Base-by-base conservation (phyloP, 1,139 yeast species). In the Debaryomyces psychrophilus region DNA sequence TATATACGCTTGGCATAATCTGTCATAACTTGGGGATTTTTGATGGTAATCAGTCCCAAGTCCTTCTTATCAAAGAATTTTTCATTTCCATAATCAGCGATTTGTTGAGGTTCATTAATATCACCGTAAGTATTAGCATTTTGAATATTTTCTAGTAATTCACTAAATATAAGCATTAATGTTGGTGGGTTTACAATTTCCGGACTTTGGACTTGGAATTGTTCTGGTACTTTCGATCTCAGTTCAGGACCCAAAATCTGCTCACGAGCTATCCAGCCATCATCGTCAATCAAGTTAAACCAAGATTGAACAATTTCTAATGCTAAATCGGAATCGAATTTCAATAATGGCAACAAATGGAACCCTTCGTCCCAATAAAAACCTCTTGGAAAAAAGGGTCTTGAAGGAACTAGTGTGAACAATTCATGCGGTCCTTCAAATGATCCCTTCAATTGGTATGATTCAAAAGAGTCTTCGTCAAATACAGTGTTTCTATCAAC, bases 311-410 rank as follows among this genome's bases (percentile, higher is more conserved):
- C 64, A 23, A 93, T 84, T 53, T 90, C 96, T 50, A 92, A 71
- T 0, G 85, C 90, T 38, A 93, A 71, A 60, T 90, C 97, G 8
- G 90, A 79, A 64, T 93, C 99, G 62, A 86, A 92, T 44, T 86
- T 85, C 53, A 89, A 66, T 31, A 93, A 71, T 3, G 96, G 96
- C 34, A 92, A 72, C 51, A 93, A 73, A 63, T 93, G 97, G 67
- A 93, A 93, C 0, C 99, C 99, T 68, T 95, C 99, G 65, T 95
- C 99, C 99, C 99, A 93, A 60, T 89, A 89, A 60, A 93, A 93
- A 0, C 99, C 99, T 52, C 99, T 77, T 7, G 99, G 98, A 67
- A 93, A 93, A 59, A 89, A 89, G 0, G 97, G 90, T 47, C 99
- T 77, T 41, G 97, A 89, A 1, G 99, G 99, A 26, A 90, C 95